Evolutionary conservation across 495 filamentous ascomycete species (phyloP).

Genomic region (Talaromyces adpressus): DNA sequence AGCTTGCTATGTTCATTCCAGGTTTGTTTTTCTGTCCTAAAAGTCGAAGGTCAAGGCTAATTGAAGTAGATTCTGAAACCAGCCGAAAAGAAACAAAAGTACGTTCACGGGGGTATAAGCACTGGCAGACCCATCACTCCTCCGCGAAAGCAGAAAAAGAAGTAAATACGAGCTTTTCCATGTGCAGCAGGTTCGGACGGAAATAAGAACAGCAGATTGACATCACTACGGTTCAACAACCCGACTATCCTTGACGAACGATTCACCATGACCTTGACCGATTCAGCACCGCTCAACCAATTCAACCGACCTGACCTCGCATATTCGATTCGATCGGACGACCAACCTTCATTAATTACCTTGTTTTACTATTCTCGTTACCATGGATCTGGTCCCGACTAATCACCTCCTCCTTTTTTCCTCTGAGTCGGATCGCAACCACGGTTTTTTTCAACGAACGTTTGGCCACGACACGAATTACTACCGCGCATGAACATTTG

Average conservation of each 20-base stretch:
- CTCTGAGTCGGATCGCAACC: background rate
- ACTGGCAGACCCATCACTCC: constrained; percentile 80
- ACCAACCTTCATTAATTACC: background rate
- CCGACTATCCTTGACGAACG: background rate
- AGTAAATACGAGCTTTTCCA: constrained; percentile 71
- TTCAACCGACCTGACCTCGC: background rate
- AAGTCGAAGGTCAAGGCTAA: background rate
- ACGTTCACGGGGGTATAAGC: constrained; percentile 87
- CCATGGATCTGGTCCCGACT: background rate
- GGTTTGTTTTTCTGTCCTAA: constrained; percentile 42
- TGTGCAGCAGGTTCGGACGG: constrained; percentile 94
- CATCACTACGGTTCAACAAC: background rate
- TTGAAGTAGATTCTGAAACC: constrained; percentile 84
- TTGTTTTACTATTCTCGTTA: background rate
- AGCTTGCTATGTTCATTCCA: constrained; percentile 98
- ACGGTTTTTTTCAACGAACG: background rate
- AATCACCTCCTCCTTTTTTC: background rate
- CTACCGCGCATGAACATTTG: background rate
- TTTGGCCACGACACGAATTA: background rate
- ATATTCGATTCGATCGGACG: background rate
- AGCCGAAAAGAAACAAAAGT: constrained; percentile 99
- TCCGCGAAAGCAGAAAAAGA: constrained; percentile 83
- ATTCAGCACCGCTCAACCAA: background rate
- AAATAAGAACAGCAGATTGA: constrained; percentile 51
- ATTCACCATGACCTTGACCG: background rate